Percentiles rank a stretch among this genome's conserved stretches.
phyloP scores from a whole-genome alignment of 305 asterid genomes.

The Rubia peregrina region DNA sequence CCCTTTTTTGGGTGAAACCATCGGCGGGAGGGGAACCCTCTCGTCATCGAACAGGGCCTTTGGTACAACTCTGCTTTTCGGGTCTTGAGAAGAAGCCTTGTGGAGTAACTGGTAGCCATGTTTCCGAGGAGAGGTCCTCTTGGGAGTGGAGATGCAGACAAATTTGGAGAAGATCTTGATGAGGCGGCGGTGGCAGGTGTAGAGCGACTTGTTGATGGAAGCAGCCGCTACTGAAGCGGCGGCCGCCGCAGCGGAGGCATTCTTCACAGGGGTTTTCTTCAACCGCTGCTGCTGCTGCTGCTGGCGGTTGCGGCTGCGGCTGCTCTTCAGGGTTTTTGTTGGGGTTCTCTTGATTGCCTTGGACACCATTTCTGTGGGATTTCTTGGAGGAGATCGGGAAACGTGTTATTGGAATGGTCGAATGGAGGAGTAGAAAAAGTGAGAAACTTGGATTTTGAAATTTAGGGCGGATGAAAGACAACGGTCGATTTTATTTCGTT shows the following conservation, averaged over 20 bases:
- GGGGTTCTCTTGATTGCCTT: constrained; percentile 68
- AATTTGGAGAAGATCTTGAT: constrained; percentile 32
- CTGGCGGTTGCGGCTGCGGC: constrained; percentile 29
- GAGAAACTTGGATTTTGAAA: constrained; percentile 14
- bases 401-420: background rate
- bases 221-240: constrained; percentile 43
- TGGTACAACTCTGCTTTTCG: constrained; percentile 14
- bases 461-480: constrained; percentile 27
- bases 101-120: constrained; percentile 27
- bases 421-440: background rate
- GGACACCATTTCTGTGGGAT: constrained; percentile 49
- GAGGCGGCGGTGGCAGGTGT: constrained; percentile 38
- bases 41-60: constrained; percentile 41
- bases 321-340: constrained; percentile 50
- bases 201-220: constrained; percentile 34
- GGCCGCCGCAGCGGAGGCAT: constrained; percentile 40
- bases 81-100: constrained; percentile 15
- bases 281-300: constrained; percentile 18
- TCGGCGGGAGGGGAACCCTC: constrained; percentile 25
- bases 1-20: constrained; percentile 19
- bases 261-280: constrained; percentile 52
- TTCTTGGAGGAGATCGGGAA: constrained; percentile 1
- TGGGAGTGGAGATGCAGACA: constrained; percentile 31
- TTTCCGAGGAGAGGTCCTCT: constrained; percentile 24
- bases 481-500: constrained; percentile 49